A percentile compares a stretch with the other conserved stretches of the same genome.
These are phyloP conservation scores for Penicillium lividum DNA, from an alignment of 495 filamentous ascomycete species.

Conservation along the genomic window DNA sequence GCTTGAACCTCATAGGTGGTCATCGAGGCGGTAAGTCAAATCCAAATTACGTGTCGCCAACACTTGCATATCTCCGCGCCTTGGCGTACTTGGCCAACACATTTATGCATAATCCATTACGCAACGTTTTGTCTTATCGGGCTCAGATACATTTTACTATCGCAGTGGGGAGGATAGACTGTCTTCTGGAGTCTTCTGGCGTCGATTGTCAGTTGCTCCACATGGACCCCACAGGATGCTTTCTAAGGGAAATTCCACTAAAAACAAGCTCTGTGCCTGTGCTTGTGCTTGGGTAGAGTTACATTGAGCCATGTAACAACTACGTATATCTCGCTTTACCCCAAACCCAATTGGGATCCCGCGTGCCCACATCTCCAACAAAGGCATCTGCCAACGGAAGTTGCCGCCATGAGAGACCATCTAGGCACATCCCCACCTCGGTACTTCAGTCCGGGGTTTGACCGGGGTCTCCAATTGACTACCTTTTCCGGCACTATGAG, in stretches of 20 bases:
- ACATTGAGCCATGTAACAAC: neutral
- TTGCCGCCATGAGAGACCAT: neutral
- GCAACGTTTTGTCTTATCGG: neutral
- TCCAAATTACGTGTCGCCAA: neutral
- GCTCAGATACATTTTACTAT: neutral
- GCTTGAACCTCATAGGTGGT: neutral
- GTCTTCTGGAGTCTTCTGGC: neutral
- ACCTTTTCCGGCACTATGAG: neutral
- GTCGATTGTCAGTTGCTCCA: neutral
- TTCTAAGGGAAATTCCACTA: neutral
- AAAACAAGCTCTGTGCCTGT: neutral
- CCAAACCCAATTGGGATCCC: conserved; percentile 2
- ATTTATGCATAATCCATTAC: neutral
- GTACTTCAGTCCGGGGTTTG: conserved; percentile 5
- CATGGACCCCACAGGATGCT: neutral
- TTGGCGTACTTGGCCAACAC: neutral
- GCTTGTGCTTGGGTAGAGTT: no score
- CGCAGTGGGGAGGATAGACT: neutral
- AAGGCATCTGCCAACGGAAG: conserved; percentile 1
- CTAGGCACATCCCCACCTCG: neutral
- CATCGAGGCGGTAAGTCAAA: no score
- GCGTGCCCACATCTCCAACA: neutral
- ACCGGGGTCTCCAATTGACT: neutral
- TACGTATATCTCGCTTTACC: neutral
- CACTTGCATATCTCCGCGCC: neutral